Percentiles rank a stretch among this genome's conserved stretches.
These are phyloP conservation scores for Amylocystis lapponica DNA, from an alignment of 768 basidiomycete genomes.

Conservation along the genomic window DNA sequence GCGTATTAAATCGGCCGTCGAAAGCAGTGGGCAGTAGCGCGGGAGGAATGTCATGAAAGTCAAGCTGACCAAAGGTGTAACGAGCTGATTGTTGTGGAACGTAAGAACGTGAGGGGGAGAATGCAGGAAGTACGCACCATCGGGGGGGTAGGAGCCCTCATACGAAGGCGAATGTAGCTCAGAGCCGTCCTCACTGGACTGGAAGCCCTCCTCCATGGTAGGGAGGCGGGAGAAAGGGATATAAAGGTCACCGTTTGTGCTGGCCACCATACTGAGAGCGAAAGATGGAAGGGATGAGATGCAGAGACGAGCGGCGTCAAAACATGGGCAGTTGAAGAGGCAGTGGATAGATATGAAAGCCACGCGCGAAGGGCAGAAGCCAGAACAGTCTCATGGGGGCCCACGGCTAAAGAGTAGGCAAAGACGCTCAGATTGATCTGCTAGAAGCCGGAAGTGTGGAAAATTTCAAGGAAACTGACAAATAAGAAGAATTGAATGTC, in stretches of 20 bases:
- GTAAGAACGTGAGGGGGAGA: no score
- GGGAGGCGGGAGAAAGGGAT: conserved; percentile 48
- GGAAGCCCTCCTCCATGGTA: conserved; percentile 57
- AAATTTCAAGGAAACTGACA: conserved; percentile 18
- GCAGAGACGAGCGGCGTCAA: conserved; percentile 17
- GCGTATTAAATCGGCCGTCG: conserved; percentile 17
- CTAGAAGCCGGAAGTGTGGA: conserved; percentile 18
- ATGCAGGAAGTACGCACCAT: conserved; percentile 28
- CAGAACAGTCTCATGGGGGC: conserved; percentile 22
- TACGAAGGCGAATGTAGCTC: conserved; percentile 71
- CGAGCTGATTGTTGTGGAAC: conserved; percentile 12
- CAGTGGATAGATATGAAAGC: conserved; percentile 25
- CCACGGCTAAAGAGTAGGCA: conserved; percentile 14
- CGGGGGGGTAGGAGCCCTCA: conserved; percentile 41
- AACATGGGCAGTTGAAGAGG: conserved; percentile 26
- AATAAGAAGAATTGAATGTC: conserved; percentile 8
- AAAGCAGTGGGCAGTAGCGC: conserved; percentile 5
- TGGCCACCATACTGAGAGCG: conserved; percentile 47
- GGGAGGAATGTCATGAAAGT: no score
- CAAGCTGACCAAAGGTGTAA: conserved; percentile 20
- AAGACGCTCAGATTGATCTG: conserved; percentile 26
- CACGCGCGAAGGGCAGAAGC: conserved; percentile 26
- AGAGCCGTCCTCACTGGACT: conserved; percentile 73
- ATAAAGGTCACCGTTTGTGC: conserved; percentile 48
- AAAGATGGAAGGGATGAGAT: conserved; percentile 16